Evolutionary conservation across 768 basidiomycete genomes (phyloP).

Genomic region (Xanthoconium stramineum): DNA sequence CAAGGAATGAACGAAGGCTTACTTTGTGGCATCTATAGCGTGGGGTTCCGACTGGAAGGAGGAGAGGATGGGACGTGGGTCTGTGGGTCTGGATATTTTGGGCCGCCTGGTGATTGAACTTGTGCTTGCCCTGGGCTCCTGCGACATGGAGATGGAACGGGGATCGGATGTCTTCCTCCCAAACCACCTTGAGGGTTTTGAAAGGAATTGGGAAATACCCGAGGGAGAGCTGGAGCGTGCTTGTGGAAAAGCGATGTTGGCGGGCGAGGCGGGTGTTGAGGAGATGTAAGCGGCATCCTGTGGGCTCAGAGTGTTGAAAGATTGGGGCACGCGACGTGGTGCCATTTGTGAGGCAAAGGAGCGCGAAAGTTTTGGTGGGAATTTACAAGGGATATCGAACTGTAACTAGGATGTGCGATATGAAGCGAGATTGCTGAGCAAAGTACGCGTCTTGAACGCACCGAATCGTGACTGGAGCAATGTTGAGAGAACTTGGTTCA

Average conservation of each 20-base stretch:
- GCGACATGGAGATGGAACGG: constrained; percentile 36
- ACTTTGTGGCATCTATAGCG: constrained; percentile 51
- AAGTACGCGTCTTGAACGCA: constrained; percentile 13
- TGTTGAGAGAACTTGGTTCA: constrained; percentile 3
- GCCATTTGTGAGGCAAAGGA: constrained; percentile 37
- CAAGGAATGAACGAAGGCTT: constrained; percentile 23
- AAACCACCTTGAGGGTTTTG: constrained; percentile 74
- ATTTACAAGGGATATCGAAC: neutral
- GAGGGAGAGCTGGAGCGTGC: constrained; percentile 62
- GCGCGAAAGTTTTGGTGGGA: constrained; percentile 9
- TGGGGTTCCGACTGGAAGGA: constrained; percentile 46
- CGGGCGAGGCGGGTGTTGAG: constrained; percentile 31
- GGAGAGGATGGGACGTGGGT: constrained; percentile 68
- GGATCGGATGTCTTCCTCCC: constrained; percentile 55
- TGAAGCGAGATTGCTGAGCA: neutral
- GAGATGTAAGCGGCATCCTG: constrained; percentile 27
- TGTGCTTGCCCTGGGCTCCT: constrained; percentile 49
- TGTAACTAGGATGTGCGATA: neutral
- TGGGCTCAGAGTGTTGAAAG: constrained; percentile 39
- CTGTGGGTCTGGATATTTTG: constrained; percentile 83
- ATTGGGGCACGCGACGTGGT: constrained; percentile 44
- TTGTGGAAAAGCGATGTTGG: constrained; percentile 37
- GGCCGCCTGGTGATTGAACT: constrained; percentile 57
- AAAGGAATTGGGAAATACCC: constrained; percentile 61
- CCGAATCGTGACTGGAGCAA: neutral